Conservation (phyloP, 148 eudicot species). For the Silene conica region DNA sequence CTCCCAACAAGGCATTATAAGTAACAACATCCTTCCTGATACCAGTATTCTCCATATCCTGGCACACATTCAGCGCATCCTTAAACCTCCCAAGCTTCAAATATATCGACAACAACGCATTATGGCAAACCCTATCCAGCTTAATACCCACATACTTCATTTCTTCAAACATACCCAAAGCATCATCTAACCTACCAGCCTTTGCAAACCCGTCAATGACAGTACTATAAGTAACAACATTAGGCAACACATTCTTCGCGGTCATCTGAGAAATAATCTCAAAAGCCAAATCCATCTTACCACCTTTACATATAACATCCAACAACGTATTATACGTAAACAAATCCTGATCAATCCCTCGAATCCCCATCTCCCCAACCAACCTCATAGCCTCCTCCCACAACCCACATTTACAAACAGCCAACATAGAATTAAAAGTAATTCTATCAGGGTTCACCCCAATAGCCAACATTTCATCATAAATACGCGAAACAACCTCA, state of each 20-base stretch:
- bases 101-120: constrained; percentile 72
- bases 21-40: constrained; percentile 91
- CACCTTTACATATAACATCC: constrained; percentile 82
- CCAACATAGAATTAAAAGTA: constrained; percentile 79
- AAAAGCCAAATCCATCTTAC: constrained; percentile 62
- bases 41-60: constrained; percentile 79
- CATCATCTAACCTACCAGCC: constrained; percentile 69
- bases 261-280: constrained; percentile 84
- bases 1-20: constrained; percentile 83
- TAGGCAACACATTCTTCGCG: constrained; percentile 62
- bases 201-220: constrained; percentile 86
- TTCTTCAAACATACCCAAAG: constrained; percentile 63
- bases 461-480: constrained; percentile 58
- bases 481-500: constrained; percentile 46
- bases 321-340: constrained; percentile 88
- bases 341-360: constrained; percentile 84
- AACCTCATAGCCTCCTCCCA: constrained; percentile 74
- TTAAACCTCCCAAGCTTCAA: constrained; percentile 87
- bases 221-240: constrained; percentile 89
- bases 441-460: constrained; percentile 82
- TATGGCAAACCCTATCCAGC: constrained; percentile 76
- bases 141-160: constrained; percentile 69
- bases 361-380: constrained; percentile 65
- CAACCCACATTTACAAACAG: constrained; percentile 81
- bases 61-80: constrained; percentile 63